phyloP scores from a whole-genome alignment of 306 rosid genomes.

The Hylodesmum podocarpum region DNA sequence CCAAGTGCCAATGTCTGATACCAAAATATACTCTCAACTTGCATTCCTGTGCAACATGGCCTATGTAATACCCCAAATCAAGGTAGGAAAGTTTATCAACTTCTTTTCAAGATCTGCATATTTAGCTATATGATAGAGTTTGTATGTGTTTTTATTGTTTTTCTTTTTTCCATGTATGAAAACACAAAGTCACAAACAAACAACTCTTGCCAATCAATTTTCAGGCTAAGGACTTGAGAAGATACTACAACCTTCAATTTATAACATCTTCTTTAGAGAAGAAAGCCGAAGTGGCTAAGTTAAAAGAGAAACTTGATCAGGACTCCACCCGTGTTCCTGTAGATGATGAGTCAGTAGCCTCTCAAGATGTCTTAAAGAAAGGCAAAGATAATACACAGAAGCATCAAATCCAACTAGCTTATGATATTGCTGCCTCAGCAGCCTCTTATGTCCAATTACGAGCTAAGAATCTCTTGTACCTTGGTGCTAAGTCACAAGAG shows the following conservation, averaged over 20 bases:
- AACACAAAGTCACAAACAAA: background rate
- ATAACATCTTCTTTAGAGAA: constrained; percentile 76
- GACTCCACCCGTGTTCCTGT: constrained; percentile 48
- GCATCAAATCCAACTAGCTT: constrained; percentile 54
- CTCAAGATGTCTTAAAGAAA: constrained; percentile 34
- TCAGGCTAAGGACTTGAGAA: constrained; percentile 73
- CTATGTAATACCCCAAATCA: constrained; percentile 70
- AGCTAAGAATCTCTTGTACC: constrained; percentile 50
- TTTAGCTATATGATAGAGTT: background rate
- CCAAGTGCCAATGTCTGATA: constrained; percentile 69
- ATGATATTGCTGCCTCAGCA: constrained; percentile 85
- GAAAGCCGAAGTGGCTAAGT: constrained; percentile 58
- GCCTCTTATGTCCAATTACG: constrained; percentile 72
- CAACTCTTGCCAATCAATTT: constrained; percentile 23
- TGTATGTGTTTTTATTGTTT: background rate
- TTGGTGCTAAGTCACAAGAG: constrained; percentile 39
- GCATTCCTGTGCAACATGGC: constrained; percentile 90
- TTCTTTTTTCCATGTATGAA: background rate
- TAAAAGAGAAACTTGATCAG: constrained; percentile 48
- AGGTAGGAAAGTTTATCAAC: constrained; percentile 33
- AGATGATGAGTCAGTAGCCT: constrained; percentile 26
- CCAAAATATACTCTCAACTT: constrained; percentile 65
- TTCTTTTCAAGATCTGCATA: constrained; percentile 5
- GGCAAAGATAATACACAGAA: constrained; percentile 36
- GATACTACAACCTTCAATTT: constrained; percentile 60